Evolutionary conservation across 2,329 filamentous ascomycete genomes (phyloP).

Genomic region (Rhynchosporium graminicola): DNA sequence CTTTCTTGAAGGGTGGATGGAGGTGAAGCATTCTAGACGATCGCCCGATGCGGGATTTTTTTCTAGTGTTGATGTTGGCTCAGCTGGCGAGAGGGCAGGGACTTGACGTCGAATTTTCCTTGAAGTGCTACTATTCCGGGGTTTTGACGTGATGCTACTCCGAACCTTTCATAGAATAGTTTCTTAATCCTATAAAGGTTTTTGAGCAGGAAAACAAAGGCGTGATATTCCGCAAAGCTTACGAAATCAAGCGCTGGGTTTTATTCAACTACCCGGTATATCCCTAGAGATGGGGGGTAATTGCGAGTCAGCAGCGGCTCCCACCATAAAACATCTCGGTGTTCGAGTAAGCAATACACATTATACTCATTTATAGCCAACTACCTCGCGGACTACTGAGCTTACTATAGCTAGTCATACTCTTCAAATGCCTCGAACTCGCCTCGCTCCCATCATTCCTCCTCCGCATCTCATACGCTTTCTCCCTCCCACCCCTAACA

Average conservation of each 20-base stretch:
- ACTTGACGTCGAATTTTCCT: background rate
- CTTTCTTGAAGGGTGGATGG: slow-evolving; percentile 62
- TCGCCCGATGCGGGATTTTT: background rate
- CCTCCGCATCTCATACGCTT: slow-evolving; percentile 23
- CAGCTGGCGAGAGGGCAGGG: background rate
- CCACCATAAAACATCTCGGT: background rate
- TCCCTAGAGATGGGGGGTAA: background rate
- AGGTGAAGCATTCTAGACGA: slow-evolving; percentile 61
- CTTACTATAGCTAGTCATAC: slow-evolving; percentile 30
- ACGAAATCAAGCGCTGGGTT: background rate
- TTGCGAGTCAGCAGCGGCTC: background rate
- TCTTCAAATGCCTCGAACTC: slow-evolving; percentile 13
- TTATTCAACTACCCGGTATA: background rate
- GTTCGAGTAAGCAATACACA: background rate
- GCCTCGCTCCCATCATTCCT: slow-evolving; percentile 10
- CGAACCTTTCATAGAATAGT: too few species aligned
- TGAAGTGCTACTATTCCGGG: too few species aligned
- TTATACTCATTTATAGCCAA: slow-evolving; percentile 19
- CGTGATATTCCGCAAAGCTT: background rate
- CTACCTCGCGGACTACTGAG: slow-evolving; percentile 30
- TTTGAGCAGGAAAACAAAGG: too few species aligned
- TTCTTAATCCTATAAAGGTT: too few species aligned
- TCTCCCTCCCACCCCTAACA: slow-evolving; percentile 11
- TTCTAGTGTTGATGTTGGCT: background rate
- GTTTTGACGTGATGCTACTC: too few species aligned